Evolutionary conservation across 345 rosid species (phyloP).

Genomic region (Eucalyptus paniculata): DNA sequence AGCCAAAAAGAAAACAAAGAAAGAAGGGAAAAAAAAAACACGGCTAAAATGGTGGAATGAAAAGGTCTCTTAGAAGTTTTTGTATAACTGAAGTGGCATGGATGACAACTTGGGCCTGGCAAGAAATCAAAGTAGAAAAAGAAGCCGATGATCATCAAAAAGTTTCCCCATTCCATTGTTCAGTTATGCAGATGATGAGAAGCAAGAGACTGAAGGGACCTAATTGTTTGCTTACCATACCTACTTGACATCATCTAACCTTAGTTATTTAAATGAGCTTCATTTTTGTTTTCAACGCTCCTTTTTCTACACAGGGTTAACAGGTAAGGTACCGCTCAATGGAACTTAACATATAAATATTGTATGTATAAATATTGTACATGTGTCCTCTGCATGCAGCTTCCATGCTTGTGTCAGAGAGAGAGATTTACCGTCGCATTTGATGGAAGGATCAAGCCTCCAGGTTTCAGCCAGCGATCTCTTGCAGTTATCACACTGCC

Average conservation of each 20-base stretch:
- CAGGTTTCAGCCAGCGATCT: conserved; percentile 88
- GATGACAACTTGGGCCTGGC: background rate
- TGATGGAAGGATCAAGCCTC: conserved; percentile 96
- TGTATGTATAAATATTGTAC: too few relatives aligned
- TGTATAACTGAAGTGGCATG: background rate
- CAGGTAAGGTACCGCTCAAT: background rate
- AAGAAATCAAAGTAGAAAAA: background rate
- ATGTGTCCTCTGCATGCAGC: background rate
- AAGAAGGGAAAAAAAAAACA: background rate
- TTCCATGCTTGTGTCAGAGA: background rate
- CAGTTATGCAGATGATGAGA: background rate
- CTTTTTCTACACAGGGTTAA: background rate
- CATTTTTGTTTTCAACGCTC: background rate
- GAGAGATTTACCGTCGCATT: conserved; percentile 50
- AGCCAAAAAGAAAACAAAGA: background rate
- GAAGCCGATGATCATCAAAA: background rate
- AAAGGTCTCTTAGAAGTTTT: background rate
- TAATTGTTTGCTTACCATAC: background rate
- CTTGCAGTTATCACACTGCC: conserved; percentile 97
- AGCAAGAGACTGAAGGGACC: background rate
- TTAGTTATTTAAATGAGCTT: background rate
- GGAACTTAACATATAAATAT: background rate
- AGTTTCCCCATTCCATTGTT: background rate
- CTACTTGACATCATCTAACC: background rate
- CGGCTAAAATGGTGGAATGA: background rate